These are phyloP conservation scores for Tylopilus subfusipes DNA, from an alignment of 768 basidiomycete genomes.

Conservation along the genomic window DNA sequence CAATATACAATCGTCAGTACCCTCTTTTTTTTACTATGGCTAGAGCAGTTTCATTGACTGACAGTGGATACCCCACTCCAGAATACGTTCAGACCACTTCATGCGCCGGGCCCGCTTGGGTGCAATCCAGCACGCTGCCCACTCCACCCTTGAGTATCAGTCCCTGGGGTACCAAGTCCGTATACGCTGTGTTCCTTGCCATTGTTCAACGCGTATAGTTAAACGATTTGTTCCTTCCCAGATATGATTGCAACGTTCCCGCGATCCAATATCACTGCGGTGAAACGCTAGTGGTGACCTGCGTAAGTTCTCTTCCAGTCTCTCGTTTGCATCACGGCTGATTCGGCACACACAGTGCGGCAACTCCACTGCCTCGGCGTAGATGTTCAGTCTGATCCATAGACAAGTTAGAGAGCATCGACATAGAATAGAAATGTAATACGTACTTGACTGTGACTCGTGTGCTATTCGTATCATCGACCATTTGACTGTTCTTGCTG, in stretches of 20 bases:
- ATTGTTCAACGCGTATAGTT: neutral
- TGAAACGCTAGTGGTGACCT: conserved; percentile 8
- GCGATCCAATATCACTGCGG: conserved; percentile 9
- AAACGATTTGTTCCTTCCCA: neutral
- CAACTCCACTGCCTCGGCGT: neutral
- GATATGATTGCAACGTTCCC: conserved; percentile 17
- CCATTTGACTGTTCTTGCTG: neutral
- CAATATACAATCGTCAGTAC: conserved; percentile 18
- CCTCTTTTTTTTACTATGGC: neutral
- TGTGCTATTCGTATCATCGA: neutral
- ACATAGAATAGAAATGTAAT: neutral
- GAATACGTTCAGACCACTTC: conserved; percentile 8
- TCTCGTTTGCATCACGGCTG: neutral
- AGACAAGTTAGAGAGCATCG: neutral
- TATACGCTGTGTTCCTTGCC: neutral
- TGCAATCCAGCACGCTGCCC: conserved; percentile 15
- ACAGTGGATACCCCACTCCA: neutral
- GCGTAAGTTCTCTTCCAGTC: conserved; percentile 8
- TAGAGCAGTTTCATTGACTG: neutral
- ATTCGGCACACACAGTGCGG: conserved; percentile 15
- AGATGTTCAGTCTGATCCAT: neutral
- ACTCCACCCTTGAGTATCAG: conserved; percentile 13
- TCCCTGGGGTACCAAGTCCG: conserved; percentile 11
- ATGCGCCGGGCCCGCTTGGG: conserved; percentile 19
- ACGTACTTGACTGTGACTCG: neutral